Evolutionary conservation across 495 filamentous ascomycete genomes (phyloP).

Genomic region (Penicillium arizonense): DNA sequence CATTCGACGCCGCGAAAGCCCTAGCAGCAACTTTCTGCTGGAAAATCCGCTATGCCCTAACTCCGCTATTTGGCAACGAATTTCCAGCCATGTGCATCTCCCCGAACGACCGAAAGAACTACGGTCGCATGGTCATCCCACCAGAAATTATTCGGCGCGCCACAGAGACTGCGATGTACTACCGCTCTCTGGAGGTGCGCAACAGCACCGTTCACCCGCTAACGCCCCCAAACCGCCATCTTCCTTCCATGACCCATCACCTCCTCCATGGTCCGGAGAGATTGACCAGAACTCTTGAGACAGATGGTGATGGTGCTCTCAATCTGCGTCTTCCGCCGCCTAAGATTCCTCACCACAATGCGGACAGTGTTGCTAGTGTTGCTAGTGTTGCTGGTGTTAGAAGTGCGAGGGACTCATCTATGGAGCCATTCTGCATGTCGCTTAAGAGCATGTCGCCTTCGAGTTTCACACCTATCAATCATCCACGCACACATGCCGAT

Average conservation of each 20-base stretch:
- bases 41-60: slow-evolving; percentile 76
- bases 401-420: slow-evolving; percentile 26
- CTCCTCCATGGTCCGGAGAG: slow-evolving; percentile 1
- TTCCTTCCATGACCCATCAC: slow-evolving; percentile 9
- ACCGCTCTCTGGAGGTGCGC: slow-evolving; percentile 35
- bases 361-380: slow-evolving; percentile 12
- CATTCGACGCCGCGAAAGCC: slow-evolving; percentile 77
- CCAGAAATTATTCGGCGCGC: slow-evolving; percentile 54
- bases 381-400: too few relatives aligned
- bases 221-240: slow-evolving; percentile 5
- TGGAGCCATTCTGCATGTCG: slow-evolving; percentile 29
- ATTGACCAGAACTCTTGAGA: background rate
- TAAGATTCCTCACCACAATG: slow-evolving; percentile 12
- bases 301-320: background rate
- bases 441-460: slow-evolving; percentile 24
- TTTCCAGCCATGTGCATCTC: slow-evolving; percentile 74
- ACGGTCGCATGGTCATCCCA: slow-evolving; percentile 68
- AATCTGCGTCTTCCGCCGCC: background rate
- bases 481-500: slow-evolving; percentile 20
- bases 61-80: slow-evolving; percentile 80
- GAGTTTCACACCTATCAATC: slow-evolving; percentile 36
- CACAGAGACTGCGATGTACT: slow-evolving; percentile 50
- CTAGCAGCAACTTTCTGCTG: slow-evolving; percentile 86
- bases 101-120: slow-evolving; percentile 52
- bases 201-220: slow-evolving; percentile 5